phyloP scores from a whole-genome alignment of 257 asterid genomes.

The Lantana camara region DNA sequence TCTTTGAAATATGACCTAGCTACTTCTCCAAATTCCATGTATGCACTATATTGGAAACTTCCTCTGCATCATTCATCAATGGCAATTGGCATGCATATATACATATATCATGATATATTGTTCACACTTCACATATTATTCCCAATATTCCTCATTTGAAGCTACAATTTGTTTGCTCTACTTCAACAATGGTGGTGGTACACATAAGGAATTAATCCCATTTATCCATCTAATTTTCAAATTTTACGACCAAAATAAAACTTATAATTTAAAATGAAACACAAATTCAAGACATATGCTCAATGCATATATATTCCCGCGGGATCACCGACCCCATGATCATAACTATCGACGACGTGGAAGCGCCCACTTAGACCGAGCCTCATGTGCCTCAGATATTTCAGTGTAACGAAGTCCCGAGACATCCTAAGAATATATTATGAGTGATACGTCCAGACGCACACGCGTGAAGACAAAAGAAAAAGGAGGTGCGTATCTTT shows the following conservation, averaged over 20 bases:
- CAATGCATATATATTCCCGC: too few relatives aligned
- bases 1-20: slow-evolving; percentile 4
- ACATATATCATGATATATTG: neutral
- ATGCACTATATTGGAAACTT: slow-evolving; percentile 23
- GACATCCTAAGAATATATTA: neutral
- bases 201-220: neutral
- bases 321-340: too few relatives aligned
- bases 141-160: slow-evolving; percentile 24
- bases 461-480: slow-evolving; percentile 5
- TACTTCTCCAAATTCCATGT: slow-evolving; percentile 24
- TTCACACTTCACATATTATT: neutral
- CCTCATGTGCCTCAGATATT: too few relatives aligned
- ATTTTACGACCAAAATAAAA: too few relatives aligned
- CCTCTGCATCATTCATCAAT: neutral
- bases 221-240: neutral
- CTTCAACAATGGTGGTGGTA: neutral
- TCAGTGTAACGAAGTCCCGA: neutral
- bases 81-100: neutral
- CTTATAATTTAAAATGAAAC: too few relatives aligned
- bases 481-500: slow-evolving; percentile 31
- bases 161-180: slow-evolving; percentile 11
- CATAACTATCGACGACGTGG: too few relatives aligned
- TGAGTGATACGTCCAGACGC: neutral
- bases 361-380: too few relatives aligned
- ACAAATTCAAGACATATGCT: too few relatives aligned